These are phyloP conservation scores for Cyphellophora attinorum DNA, from an alignment of 2,329 filamentous ascomycete species.

Conservation along the genomic window DNA sequence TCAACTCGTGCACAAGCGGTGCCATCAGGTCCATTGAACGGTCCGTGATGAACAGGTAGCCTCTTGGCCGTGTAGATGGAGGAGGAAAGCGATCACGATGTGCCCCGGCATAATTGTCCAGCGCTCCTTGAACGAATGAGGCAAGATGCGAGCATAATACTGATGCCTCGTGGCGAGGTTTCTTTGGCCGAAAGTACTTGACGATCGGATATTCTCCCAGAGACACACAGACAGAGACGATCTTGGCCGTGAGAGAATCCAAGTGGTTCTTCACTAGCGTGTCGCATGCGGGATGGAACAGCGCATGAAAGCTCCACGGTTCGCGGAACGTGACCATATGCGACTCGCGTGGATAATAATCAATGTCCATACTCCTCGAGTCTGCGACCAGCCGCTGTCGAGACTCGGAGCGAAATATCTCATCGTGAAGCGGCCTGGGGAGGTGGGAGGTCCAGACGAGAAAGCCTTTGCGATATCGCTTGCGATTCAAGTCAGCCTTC, in stretches of 20 bases:
- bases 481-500: constrained; percentile 80
- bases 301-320: constrained; percentile 86
- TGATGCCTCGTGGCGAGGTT: constrained; percentile 72
- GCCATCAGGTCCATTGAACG: constrained; percentile 86
- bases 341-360: constrained; percentile 85
- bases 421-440: constrained; percentile 59
- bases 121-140: constrained; percentile 79
- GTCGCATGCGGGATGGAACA: constrained; percentile 89
- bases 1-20: constrained; percentile 88
- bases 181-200: constrained; percentile 73
- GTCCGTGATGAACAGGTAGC: constrained; percentile 78
- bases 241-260: constrained; percentile 78
- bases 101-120: constrained; percentile 80
- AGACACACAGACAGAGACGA: constrained; percentile 78
- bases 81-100: constrained; percentile 72
- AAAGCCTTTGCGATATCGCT: constrained; percentile 68
- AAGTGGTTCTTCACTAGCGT: constrained; percentile 73
- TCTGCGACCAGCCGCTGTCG: constrained; percentile 64
- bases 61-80: constrained; percentile 64
- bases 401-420: constrained; percentile 61
- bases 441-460: constrained; percentile 74
- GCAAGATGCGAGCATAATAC: constrained; percentile 83
- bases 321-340: constrained; percentile 86
- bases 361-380: constrained; percentile 73
- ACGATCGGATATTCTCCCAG: constrained; percentile 92